Evolutionary conservation across 2,329 filamentous ascomycete species (phyloP).

Genomic region (Chaetomium sp.): DNA sequence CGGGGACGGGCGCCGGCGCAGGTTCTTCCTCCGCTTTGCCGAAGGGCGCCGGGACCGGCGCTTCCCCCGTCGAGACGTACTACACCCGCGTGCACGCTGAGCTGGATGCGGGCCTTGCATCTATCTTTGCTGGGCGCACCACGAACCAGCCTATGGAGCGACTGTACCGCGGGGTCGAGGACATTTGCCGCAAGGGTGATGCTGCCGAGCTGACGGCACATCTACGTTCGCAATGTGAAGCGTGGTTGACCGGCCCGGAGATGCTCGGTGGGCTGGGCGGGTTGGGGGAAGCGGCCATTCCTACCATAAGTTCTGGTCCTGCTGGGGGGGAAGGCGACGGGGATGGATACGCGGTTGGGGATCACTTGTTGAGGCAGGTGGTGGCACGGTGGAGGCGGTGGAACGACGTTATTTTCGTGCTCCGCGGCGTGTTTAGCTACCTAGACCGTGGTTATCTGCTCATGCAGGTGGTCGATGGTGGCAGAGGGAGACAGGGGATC

Average conservation of each 20-base stretch:
- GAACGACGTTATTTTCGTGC: conserved; percentile 68
- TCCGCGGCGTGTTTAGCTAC: conserved; percentile 89
- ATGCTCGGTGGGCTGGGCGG: conserved; percentile 50
- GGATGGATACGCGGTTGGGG: conserved; percentile 40
- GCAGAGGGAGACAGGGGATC: conserved; percentile 62
- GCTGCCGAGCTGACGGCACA: conserved; percentile 61
- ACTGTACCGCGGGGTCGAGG: conserved; percentile 85
- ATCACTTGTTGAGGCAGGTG: conserved; percentile 46
- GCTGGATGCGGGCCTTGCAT: conserved; percentile 63
- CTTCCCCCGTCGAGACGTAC: conserved; percentile 65
- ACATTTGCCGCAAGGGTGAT: conserved; percentile 74
- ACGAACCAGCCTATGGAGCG: conserved; percentile 74
- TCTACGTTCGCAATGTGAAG: conserved; percentile 59
- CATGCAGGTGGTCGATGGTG: conserved; percentile 24
- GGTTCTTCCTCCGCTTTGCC: background rate
- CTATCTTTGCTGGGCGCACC: conserved; percentile 61
- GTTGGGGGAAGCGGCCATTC: conserved; percentile 39
- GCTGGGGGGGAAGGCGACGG: conserved; percentile 29
- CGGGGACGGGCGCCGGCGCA: conserved; percentile 39
- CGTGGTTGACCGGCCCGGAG: conserved; percentile 53
- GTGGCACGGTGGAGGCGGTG: conserved; percentile 65
- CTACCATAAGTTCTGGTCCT: background rate
- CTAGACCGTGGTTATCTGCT: conserved; percentile 85
- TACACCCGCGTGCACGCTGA: conserved; percentile 69
- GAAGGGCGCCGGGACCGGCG: conserved; percentile 18